A percentile compares a stretch with the other conserved stretches of the same genome.
These are phyloP conservation scores for Penicillium atrosanguineum DNA, from an alignment of 495 filamentous ascomycete genomes.

Conservation along the genomic window DNA sequence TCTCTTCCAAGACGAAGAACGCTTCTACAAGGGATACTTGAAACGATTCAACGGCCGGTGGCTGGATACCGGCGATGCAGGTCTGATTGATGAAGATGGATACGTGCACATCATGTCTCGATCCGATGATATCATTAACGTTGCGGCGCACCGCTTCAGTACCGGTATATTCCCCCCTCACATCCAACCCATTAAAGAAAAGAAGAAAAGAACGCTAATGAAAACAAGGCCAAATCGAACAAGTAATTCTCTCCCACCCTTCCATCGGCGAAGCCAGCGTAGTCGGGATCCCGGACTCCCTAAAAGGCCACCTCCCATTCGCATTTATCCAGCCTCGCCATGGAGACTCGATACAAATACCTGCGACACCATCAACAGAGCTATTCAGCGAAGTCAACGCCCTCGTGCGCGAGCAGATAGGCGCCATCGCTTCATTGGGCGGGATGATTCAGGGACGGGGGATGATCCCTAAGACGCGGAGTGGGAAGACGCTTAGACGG, in stretches of 20 bases:
- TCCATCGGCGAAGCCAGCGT: slow-evolving; percentile 78
- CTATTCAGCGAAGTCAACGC: slow-evolving; percentile 60
- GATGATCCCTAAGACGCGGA: slow-evolving; percentile 91
- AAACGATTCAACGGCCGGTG: slow-evolving; percentile 75
- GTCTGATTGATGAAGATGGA: slow-evolving; percentile 75
- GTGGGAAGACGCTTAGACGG: slow-evolving; percentile 80
- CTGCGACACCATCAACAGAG: slow-evolving; percentile 22
- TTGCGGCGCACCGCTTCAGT: slow-evolving; percentile 87
- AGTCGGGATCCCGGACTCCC: slow-evolving; percentile 74
- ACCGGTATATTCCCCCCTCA: slow-evolving; percentile 58
- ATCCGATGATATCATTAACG: slow-evolving; percentile 92
- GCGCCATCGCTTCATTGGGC: slow-evolving; percentile 78
- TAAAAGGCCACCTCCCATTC: slow-evolving; percentile 90
- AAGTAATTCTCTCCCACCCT: slow-evolving; percentile 80
- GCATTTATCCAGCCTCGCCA: slow-evolving; percentile 69
- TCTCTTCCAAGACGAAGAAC: slow-evolving; percentile 78
- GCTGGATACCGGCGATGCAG: slow-evolving; percentile 90
- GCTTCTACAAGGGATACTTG: slow-evolving; percentile 79
- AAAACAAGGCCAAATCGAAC: slow-evolving; percentile 71
- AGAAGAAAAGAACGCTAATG: background rate
- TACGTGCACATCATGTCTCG: slow-evolving; percentile 86
- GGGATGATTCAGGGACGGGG: slow-evolving; percentile 80
- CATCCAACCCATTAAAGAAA: background rate
- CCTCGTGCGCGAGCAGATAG: slow-evolving; percentile 77
- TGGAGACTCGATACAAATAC: slow-evolving; percentile 7